Evolutionary conservation across 1,284 basidiomycete genomes (phyloP).

Genomic region (Moniliella sp.): DNA sequence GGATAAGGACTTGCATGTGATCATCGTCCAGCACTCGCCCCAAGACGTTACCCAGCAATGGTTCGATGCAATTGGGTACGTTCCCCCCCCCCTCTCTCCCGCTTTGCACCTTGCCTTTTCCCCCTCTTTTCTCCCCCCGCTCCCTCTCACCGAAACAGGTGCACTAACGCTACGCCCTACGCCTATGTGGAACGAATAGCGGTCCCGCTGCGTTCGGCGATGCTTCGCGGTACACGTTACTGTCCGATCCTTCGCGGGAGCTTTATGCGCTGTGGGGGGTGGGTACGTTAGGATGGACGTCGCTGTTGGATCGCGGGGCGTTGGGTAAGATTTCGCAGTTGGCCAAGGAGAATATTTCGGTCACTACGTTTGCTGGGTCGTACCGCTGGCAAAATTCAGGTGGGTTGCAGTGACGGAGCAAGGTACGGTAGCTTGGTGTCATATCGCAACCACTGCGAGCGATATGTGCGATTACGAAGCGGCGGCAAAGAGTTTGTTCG

Average conservation of each 20-base stretch:
- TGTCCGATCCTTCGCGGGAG: neutral
- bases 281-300: slow-evolving; percentile 1
- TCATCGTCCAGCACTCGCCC: slow-evolving; percentile 4
- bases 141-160: slow-evolving; percentile 1
- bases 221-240: neutral
- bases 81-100: neutral
- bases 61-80: slow-evolving; percentile 4
- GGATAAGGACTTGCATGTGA: slow-evolving; percentile 1
- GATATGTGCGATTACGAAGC: slow-evolving; percentile 4
- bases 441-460: slow-evolving; percentile 6
- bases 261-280: slow-evolving; percentile 3
- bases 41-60: slow-evolving; percentile 4
- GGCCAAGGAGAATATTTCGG: slow-evolving; percentile 4
- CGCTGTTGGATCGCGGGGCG: slow-evolving; percentile 3
- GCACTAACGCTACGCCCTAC: slow-evolving; percentile 1
- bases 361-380: slow-evolving; percentile 4
- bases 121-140: neutral
- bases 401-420: slow-evolving; percentile 5
- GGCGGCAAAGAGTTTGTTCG: no score
- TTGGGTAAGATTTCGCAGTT: slow-evolving; percentile 2
- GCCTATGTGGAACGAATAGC: neutral
- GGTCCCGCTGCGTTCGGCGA: neutral
- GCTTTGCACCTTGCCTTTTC: neutral
- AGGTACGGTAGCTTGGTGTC: slow-evolving; percentile 5
- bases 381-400: slow-evolving; percentile 7